Base-by-base conservation (phyloP, 257 asterid species). In the Catharanthus roseus region DNA sequence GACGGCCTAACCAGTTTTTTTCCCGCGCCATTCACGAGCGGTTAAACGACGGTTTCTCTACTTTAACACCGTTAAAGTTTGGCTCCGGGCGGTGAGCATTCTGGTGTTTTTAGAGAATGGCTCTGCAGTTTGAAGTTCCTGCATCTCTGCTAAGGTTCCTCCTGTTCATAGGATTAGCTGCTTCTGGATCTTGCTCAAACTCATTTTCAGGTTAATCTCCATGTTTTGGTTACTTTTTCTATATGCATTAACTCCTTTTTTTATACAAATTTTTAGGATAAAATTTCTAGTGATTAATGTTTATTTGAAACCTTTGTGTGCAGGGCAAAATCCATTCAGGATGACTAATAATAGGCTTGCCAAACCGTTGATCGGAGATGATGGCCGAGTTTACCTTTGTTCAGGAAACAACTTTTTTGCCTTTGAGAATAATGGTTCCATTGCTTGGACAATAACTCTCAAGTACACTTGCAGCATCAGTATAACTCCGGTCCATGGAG, bases 321-420 rank as follows among this genome's bases (percentile, higher is more conserved):
- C 89, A 87, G 95, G 71, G 23, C 74, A 79, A 65, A 86, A 79
- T 68, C 78, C 83, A 54, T 77, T 72, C 42, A 75, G 74, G 80
- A 75, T 72, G 67, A 42, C 72, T 33, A 69, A 75, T 26, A 42
- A 65, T 36, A 79, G 77, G 76, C 88, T 91, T 71, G 75, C 68
- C 71, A 87, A 84, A 77, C 91, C 83, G 57, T 75, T 91, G 70
- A 74, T 95, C n/a, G 95, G 96, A 69, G 99, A 91, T 60, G 89
- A 91, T 10, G 91, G 95, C 4, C 70, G 86, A 71, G 77, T 91
- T 63, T 89, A 86, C 11, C 81, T 81, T 34, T 95, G 99, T 68
- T 85, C 96, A 2, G 86, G 72, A 51, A 86, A 77, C 42, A 75
- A 82, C 71, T 82, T 91, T 12, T 88, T 82, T 67, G 81, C 96